phyloP scores from a whole-genome alignment of 768 basidiomycete genomes.

The Tulasnella sp. region DNA sequence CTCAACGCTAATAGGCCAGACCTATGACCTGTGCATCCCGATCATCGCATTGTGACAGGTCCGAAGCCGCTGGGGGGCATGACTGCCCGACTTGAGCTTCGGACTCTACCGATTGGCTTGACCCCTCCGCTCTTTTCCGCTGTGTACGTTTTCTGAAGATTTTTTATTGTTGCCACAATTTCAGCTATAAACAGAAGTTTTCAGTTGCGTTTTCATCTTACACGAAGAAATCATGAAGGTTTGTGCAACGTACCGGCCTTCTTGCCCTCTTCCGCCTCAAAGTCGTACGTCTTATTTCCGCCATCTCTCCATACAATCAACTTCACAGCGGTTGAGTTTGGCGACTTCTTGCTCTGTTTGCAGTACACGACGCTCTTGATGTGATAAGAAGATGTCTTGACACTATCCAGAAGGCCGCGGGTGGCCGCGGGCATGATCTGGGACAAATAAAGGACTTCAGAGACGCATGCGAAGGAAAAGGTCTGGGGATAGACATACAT shows the following conservation, averaged over 20 bases:
- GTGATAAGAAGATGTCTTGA: conserved; percentile 86
- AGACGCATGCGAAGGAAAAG: conserved; percentile 17
- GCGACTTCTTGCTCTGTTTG: conserved; percentile 60
- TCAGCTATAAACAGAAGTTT: conserved; percentile 38
- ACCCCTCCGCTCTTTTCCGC: conserved; percentile 6
- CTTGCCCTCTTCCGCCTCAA: conserved; percentile 84
- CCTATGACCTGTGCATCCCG: no score
- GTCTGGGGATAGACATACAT: conserved; percentile 38
- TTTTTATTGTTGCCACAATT: conserved; percentile 62
- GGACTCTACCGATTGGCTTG: background rate
- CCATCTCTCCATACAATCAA: conserved; percentile 66
- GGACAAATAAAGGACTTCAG: conserved; percentile 9
- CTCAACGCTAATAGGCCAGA: no score
- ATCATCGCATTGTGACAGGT: no score
- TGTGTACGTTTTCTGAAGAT: conserved; percentile 28
- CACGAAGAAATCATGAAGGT: background rate
- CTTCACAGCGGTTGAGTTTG: conserved; percentile 70
- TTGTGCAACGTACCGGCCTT: conserved; percentile 49
- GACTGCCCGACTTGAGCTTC: background rate
- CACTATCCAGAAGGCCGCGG: conserved; percentile 76
- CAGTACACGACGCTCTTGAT: conserved; percentile 77
- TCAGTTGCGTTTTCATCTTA: background rate
- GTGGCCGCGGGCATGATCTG: conserved; percentile 84
- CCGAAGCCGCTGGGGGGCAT: no score
- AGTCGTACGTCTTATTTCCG: conserved; percentile 87